These are phyloP conservation scores for Saccharata proteae DNA, from an alignment of 2,329 filamentous ascomycete species.

Conservation along the genomic window DNA sequence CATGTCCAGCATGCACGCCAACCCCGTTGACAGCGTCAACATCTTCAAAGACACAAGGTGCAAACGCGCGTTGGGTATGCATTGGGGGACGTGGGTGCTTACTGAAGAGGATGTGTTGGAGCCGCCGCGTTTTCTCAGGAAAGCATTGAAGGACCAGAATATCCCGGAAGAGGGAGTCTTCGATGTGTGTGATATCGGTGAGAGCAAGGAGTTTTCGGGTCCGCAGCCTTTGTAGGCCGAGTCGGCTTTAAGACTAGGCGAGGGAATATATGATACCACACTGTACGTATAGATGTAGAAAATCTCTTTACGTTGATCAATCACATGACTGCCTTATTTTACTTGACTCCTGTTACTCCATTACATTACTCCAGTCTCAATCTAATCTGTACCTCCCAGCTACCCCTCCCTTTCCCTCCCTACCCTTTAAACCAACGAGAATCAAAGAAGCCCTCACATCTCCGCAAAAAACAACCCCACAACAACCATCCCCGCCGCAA, in stretches of 20 bases:
- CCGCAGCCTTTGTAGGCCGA: background rate
- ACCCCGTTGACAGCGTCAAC: slow-evolving; percentile 77
- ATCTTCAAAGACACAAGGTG: slow-evolving; percentile 81
- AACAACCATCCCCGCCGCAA: too few species aligned
- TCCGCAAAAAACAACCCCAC: too few species aligned
- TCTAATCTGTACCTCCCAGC: too few species aligned
- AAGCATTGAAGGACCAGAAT: slow-evolving; percentile 57
- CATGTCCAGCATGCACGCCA: slow-evolving; percentile 73
- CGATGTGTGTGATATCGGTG: slow-evolving; percentile 74
- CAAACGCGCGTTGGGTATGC: slow-evolving; percentile 67
- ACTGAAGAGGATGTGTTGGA: slow-evolving; percentile 78
- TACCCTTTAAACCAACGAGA: too few species aligned
- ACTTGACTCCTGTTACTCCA: too few species aligned
- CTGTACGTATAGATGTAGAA: too few species aligned
- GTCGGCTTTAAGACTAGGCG: background rate
- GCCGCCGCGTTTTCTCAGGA: slow-evolving; percentile 59
- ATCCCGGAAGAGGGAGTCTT: slow-evolving; percentile 62
- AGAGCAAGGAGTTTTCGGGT: slow-evolving; percentile 60
- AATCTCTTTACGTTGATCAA: too few species aligned
- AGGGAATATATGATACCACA: too few species aligned
- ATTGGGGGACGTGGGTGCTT: slow-evolving; percentile 81
- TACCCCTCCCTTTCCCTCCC: too few species aligned
- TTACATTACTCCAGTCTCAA: too few species aligned
- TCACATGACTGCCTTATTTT: too few species aligned
- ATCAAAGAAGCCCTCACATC: too few species aligned